phyloP scores from a whole-genome alignment of 257 asterid genomes.

The Nicotiana tabacum region DNA sequence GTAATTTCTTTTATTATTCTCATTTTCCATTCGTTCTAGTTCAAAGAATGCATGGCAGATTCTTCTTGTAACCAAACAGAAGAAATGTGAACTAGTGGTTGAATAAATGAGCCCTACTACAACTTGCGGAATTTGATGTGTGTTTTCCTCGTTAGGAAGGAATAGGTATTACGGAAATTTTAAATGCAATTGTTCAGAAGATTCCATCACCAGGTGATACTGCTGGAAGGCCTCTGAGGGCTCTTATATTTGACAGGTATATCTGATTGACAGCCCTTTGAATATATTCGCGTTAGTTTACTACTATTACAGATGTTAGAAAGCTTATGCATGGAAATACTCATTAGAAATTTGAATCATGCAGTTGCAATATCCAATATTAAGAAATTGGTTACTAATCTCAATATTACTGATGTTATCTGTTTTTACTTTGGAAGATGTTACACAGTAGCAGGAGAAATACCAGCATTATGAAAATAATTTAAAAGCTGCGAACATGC shows the following conservation, averaged over 20 bases:
- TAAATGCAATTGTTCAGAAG: conserved; percentile 75
- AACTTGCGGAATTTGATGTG: not conserved
- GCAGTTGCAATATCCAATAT: not conserved
- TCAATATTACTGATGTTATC: not conserved
- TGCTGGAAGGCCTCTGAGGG: conserved; percentile 78
- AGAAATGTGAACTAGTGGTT: conserved; percentile 2
- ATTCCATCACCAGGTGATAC: conserved; percentile 84
- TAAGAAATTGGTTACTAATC: not conserved
- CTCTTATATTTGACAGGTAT: conserved; percentile 98
- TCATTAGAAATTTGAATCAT: not conserved
- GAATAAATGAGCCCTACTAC: conserved; percentile 3
- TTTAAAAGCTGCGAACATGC: not conserved
- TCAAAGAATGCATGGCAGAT: not conserved
- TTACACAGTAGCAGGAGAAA: not conserved
- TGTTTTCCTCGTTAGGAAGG: conserved; percentile 62
- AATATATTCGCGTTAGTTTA: not conserved
- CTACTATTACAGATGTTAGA: not conserved
- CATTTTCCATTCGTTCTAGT: not conserved
- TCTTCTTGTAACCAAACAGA: not conserved
- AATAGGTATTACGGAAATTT: conserved; percentile 72
- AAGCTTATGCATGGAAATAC: not conserved
- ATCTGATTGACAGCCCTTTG: conserved; percentile 14
- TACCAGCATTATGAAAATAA: not conserved
- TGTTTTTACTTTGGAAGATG: not conserved
- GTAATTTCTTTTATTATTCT: conserved; percentile 31